These are phyloP conservation scores for Tricharina praecox DNA, from an alignment of 495 filamentous ascomycete genomes.

Conservation along the genomic window DNA sequence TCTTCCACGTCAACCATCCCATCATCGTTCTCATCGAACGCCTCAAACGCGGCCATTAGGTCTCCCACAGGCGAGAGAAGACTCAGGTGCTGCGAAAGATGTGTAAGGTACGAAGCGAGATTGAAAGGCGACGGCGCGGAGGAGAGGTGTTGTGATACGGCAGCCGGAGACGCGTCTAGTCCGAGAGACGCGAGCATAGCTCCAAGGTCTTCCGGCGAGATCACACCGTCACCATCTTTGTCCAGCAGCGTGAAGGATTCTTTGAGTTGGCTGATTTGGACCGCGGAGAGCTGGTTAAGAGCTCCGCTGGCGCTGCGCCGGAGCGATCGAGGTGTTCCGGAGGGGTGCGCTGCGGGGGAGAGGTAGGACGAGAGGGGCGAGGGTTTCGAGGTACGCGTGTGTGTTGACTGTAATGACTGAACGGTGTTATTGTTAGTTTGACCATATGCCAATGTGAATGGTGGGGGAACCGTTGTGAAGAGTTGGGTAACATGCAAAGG, in stretches of 20 bases:
- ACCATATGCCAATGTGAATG: no score
- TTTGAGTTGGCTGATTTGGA: slow-evolving; percentile 24
- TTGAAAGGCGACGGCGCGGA: slow-evolving; percentile 50
- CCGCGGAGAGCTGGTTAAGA: slow-evolving; percentile 20
- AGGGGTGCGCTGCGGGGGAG: slow-evolving; percentile 6
- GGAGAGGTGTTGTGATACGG: slow-evolving; percentile 26
- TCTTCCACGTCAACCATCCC: slow-evolving; percentile 77
- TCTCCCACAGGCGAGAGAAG: slow-evolving; percentile 58
- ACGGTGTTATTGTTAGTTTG: no score
- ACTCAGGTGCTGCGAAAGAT: slow-evolving; percentile 52
- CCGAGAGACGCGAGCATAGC: slow-evolving; percentile 26
- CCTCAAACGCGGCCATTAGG: slow-evolving; percentile 69
- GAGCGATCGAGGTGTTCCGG: slow-evolving; percentile 2
- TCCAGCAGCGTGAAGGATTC: slow-evolving; percentile 25
- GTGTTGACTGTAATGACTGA: no score
- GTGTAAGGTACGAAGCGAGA: slow-evolving; percentile 67
- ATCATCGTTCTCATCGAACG: slow-evolving; percentile 90
- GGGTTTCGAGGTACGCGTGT: slow-evolving; percentile 22
- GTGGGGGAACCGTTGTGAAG: no score
- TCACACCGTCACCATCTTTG: slow-evolving; percentile 25
- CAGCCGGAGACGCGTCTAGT: slow-evolving; percentile 22
- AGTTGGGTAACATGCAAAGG: no score
- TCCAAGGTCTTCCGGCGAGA: slow-evolving; percentile 18
- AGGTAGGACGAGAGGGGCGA: slow-evolving; percentile 23
- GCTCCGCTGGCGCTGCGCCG: slow-evolving; percentile 21